These are phyloP conservation scores for Penicillium sp. DNA, from an alignment of 2,329 filamentous ascomycete species.

Conservation along the genomic window DNA sequence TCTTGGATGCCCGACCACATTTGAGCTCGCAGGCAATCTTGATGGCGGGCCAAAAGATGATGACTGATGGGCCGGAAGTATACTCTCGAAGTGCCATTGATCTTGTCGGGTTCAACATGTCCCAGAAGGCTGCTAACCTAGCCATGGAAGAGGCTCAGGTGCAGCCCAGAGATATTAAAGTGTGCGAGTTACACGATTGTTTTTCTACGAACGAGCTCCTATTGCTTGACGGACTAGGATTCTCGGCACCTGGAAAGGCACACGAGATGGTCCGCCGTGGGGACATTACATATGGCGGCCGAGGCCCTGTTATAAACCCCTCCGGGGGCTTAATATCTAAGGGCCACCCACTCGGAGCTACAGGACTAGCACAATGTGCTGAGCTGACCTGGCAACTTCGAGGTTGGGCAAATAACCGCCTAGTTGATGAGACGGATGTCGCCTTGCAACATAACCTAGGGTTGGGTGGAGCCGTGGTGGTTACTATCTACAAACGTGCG, in stretches of 20 bases:
- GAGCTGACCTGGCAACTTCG: constrained; percentile 94
- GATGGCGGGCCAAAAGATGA: constrained; percentile 83
- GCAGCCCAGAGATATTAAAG: constrained; percentile 68
- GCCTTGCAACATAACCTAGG: constrained; percentile 93
- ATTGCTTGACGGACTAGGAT: constrained; percentile 80
- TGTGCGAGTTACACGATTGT: constrained; percentile 94
- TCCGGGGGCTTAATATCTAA: constrained; percentile 93
- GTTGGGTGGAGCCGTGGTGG: constrained; percentile 85
- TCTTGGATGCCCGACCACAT: constrained; percentile 84
- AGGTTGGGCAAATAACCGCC: constrained; percentile 94
- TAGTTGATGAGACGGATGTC: constrained; percentile 67
- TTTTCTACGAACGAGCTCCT: constrained; percentile 95
- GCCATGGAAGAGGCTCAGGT: constrained; percentile 73
- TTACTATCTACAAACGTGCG: constrained; percentile 85
- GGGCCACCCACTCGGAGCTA: constrained; percentile 90
- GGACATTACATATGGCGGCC: constrained; percentile 87
- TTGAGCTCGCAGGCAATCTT: constrained; percentile 79
- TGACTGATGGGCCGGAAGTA: constrained; percentile 79
- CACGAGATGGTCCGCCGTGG: constrained; percentile 86
- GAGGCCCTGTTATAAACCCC: constrained; percentile 77
- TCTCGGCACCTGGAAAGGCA: constrained; percentile 79
- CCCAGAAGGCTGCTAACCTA: constrained; percentile 66
- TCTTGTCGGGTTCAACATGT: constrained; percentile 88
- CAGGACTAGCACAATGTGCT: constrained; percentile 91
- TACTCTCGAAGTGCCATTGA: constrained; percentile 84